A percentile compares a stretch with the other conserved stretches of the same genome.
Evolutionary conservation across 2,329 filamentous ascomycete genomes (phyloP).

Genomic region (Ciborinia camelliae): DNA sequence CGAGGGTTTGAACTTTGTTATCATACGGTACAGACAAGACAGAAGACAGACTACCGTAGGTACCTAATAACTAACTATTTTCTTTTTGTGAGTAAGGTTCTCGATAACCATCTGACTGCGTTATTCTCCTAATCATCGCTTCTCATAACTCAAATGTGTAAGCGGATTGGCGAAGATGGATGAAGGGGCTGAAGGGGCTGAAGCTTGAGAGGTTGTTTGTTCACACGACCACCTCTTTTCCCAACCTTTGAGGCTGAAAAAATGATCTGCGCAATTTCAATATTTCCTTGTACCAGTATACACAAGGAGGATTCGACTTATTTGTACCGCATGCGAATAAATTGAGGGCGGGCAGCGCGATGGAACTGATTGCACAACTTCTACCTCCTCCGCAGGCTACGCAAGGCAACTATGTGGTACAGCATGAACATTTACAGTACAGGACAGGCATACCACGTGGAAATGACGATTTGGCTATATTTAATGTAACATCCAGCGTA

Average conservation of each 20-base stretch:
- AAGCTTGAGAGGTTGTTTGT: not conserved
- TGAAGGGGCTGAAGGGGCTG: conserved; percentile 14
- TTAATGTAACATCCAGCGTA: conserved; percentile 3
- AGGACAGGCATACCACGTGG: conserved; percentile 17
- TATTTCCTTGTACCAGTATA: not conserved
- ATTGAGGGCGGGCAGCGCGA: not conserved
- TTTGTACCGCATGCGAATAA: not conserved
- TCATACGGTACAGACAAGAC: no score
- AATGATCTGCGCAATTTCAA: not conserved
- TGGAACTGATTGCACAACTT: not conserved
- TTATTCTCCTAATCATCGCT: conserved; percentile 6
- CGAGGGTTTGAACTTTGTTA: not conserved
- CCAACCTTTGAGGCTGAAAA: conserved; percentile 2
- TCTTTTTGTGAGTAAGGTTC: not conserved
- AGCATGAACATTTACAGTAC: not conserved
- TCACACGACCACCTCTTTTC: conserved; percentile 1
- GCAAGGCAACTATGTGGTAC: not conserved
- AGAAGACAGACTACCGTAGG: no score
- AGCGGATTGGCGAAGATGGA: conserved; percentile 6
- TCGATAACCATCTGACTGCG: not conserved
- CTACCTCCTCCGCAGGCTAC: not conserved
- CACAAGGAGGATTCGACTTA: not conserved
- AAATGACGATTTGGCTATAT: conserved; percentile 15
- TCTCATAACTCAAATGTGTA: not conserved
- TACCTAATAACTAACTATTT: not conserved